phyloP scores from a whole-genome alignment of 2,329 filamentous ascomycete genomes.

The Hymenoscyphus infarciens region DNA sequence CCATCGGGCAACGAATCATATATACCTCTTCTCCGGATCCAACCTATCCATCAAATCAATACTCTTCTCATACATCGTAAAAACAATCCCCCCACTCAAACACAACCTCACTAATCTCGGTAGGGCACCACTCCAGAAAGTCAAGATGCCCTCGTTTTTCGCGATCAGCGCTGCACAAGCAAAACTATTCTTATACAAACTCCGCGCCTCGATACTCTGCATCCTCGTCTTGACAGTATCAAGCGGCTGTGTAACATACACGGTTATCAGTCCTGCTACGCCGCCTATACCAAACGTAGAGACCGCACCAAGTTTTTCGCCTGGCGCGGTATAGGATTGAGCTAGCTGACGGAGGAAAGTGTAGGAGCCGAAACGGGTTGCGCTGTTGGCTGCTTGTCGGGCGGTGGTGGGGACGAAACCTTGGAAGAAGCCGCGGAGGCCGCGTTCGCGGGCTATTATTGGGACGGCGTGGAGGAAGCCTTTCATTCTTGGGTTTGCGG shows the following conservation, averaged over 20 bases:
- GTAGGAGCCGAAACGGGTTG: conserved; percentile 86
- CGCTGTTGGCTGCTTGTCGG: conserved; percentile 90
- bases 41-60: conserved; percentile 79
- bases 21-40: conserved; percentile 81
- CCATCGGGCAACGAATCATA: conserved; percentile 44
- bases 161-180: conserved; percentile 80
- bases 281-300: conserved; percentile 91
- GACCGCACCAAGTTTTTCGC: conserved; percentile 85
- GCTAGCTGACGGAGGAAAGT: conserved; percentile 87
- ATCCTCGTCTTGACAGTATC: conserved; percentile 97
- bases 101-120: conserved; percentile 81
- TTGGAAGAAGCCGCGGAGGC: conserved; percentile 90
- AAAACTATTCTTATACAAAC: conserved; percentile 81
- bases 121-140: conserved; percentile 91
- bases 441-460: conserved; percentile 84
- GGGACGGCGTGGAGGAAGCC: conserved; percentile 89
- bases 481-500: conserved; percentile 76
- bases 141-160: conserved; percentile 82
- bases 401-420: conserved; percentile 94
- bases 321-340: conserved; percentile 86
- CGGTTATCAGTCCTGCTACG: conserved; percentile 84
- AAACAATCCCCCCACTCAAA: conserved; percentile 93
- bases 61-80: conserved; percentile 97
- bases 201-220: conserved; percentile 87
- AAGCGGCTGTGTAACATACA: conserved; percentile 70